These are phyloP conservation scores for Paspalum vaginatum DNA, from an alignment of 176 grass and related monocot genomes.

Conservation along the genomic window DNA sequence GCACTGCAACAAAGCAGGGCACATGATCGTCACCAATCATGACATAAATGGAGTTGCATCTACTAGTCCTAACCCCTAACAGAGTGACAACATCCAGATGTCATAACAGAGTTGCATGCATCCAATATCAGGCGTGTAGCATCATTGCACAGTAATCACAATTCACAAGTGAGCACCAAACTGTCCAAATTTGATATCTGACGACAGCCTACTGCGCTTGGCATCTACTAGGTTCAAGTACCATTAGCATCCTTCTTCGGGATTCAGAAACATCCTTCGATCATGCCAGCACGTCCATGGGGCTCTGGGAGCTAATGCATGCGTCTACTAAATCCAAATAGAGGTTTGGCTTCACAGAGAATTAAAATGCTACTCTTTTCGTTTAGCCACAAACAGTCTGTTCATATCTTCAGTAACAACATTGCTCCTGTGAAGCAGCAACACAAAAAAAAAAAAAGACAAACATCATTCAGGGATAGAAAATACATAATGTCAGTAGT, in stretches of 20 bases:
- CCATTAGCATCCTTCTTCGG: not conserved
- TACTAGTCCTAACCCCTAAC: constrained; percentile 5
- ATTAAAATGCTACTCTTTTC: constrained; percentile 49
- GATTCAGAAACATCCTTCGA: not conserved
- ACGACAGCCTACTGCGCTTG: too few relatives aligned
- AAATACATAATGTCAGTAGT: not conserved
- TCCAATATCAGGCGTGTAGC: not conserved
- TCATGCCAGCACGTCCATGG: not conserved
- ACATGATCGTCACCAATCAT: constrained; percentile 8
- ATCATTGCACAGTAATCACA: constrained; percentile 8
- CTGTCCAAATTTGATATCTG: not conserved
- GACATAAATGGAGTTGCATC: constrained; percentile 2
- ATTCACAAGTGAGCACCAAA: constrained; percentile 4
- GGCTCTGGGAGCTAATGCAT: not conserved
- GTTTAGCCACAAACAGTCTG: constrained; percentile 79
- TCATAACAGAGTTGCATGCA: not conserved
- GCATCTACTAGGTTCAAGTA: not conserved
- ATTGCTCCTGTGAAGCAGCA: constrained; percentile 72
- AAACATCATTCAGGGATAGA: constrained; percentile 3
- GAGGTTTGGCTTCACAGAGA: not conserved
- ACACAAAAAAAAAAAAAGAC: not conserved
- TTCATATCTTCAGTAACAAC: constrained; percentile 95
- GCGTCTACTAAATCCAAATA: not conserved
- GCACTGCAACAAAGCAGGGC: too few relatives aligned
- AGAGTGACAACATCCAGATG: not conserved